A percentile compares a stretch with the other conserved stretches of the same genome.
Conservation (phyloP, 768 basidiomycete genomes). For the Guyanaporus albipodus region DNA sequence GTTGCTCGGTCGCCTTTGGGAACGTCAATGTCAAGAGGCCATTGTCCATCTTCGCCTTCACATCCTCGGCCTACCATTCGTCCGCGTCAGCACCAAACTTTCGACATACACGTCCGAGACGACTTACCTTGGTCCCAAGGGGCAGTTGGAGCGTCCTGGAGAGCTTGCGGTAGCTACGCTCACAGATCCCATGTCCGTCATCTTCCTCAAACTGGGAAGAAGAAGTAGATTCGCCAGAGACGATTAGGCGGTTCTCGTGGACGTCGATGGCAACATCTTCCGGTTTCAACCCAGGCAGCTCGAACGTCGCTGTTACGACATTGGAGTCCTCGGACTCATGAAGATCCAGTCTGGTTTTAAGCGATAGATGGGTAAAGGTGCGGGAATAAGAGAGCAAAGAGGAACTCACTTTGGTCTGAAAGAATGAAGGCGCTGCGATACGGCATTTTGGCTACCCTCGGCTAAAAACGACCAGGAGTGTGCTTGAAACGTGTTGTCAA, state of each 20-base stretch:
- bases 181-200: constrained; percentile 41
- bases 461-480: background rate
- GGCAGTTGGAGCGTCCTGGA: constrained; percentile 30
- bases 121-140: constrained; percentile 39
- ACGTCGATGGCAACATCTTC: constrained; percentile 47
- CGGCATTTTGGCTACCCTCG: background rate
- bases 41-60: constrained; percentile 43
- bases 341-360: constrained; percentile 43
- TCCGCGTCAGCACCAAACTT: background rate
- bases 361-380: background rate
- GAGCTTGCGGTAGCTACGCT: constrained; percentile 43
- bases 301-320: constrained; percentile 39
- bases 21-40: constrained; percentile 45
- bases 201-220: constrained; percentile 34
- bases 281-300: constrained; percentile 38
- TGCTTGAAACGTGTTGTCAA: constrained; percentile 1
- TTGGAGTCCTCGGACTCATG: constrained; percentile 40
- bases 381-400: fast-evolving
- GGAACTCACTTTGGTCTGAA: constrained; percentile 19
- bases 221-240: constrained; percentile 41
- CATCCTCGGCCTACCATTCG: constrained; percentile 37
- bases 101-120: background rate
- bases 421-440: background rate
- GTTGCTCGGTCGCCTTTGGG: constrained; percentile 40
- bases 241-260: constrained; percentile 40